Evolutionary conservation across 2,329 filamentous ascomycete genomes (phyloP).

Genomic region (Hypocreales sp.): DNA sequence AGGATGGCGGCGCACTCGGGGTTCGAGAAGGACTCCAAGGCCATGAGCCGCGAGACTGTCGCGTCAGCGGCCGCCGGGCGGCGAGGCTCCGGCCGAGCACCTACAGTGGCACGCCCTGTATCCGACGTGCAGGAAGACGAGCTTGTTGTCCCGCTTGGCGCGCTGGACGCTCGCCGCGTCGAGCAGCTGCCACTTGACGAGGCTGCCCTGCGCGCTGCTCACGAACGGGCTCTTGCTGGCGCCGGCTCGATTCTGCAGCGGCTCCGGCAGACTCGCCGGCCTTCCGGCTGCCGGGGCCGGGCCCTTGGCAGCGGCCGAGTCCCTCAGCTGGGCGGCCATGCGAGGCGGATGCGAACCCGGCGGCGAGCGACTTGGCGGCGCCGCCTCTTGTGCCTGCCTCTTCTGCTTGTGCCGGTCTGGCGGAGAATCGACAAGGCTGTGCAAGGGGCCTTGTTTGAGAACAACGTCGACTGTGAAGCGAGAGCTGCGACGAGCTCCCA

Average conservation of each 20-base stretch:
- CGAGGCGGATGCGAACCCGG: too few relatives aligned
- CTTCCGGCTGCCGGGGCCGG: too few relatives aligned
- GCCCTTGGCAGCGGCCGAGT: slow-evolving; percentile 17
- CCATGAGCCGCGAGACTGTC: slow-evolving; percentile 76
- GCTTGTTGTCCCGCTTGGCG: slow-evolving; percentile 67
- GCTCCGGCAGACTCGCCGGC: slow-evolving; percentile 5
- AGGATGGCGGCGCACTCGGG: slow-evolving; percentile 64
- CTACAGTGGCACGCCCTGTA: slow-evolving; percentile 91
- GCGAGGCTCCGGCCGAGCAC: slow-evolving; percentile 17
- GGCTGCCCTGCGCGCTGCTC: slow-evolving; percentile 60
- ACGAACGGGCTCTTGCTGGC: slow-evolving; percentile 39
- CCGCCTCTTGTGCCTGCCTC: too few relatives aligned
- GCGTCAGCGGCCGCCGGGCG: not conserved
- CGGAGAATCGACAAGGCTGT: too few relatives aligned
- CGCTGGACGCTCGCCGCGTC: slow-evolving; percentile 60
- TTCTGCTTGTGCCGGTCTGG: too few relatives aligned
- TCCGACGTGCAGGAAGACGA: slow-evolving; percentile 88
- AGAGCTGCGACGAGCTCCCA: too few relatives aligned
- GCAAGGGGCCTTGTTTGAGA: too few relatives aligned
- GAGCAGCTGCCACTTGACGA: slow-evolving; percentile 85
- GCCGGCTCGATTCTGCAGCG: slow-evolving; percentile 19
- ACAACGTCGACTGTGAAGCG: too few relatives aligned
- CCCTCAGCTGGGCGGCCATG: slow-evolving; percentile 21
- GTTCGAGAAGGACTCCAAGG: slow-evolving; percentile 80
- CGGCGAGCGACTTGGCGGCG: too few relatives aligned